Evolutionary conservation across 257 asterid species (phyloP).

Genomic region (Solanum habrochaites): DNA sequence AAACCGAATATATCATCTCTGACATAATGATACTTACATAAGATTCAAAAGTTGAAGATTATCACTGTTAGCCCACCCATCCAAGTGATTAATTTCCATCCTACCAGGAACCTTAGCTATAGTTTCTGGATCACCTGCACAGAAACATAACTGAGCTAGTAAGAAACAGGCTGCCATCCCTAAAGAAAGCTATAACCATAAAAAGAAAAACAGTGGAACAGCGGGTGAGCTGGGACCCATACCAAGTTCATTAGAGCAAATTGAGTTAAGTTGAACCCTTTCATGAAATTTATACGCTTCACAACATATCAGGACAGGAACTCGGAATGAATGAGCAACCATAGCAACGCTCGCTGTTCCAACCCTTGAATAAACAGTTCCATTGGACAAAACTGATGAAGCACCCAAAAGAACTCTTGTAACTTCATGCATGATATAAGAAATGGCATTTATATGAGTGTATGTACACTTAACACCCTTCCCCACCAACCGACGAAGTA

Average conservation of each 20-base stretch:
- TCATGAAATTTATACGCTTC: constrained; percentile 91
- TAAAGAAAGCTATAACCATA: not conserved
- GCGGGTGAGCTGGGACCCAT: not conserved
- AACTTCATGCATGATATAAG: constrained; percentile 78
- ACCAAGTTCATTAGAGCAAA: constrained; percentile 90
- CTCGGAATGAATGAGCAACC: constrained; percentile 81
- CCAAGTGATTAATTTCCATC: constrained; percentile 38
- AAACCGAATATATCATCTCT: not conserved
- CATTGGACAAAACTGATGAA: constrained; percentile 72
- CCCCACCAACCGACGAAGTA: constrained; percentile 75
- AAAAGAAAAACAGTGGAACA: not conserved
- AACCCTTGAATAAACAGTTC: constrained; percentile 87
- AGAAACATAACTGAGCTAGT: not conserved
- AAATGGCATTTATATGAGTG: constrained; percentile 75
- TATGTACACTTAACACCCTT: constrained; percentile 75
- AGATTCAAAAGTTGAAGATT: constrained; percentile 77
- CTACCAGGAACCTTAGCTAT: constrained; percentile 64
- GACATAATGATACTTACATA: constrained; percentile 23
- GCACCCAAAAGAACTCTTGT: constrained; percentile 81
- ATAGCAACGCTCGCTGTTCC: constrained; percentile 91
- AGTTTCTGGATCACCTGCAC: constrained; percentile 60
- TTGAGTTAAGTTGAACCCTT: constrained; percentile 93
- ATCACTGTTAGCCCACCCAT: constrained; percentile 39
- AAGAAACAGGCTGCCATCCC: not conserved
- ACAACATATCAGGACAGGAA: constrained; percentile 77